phyloP scores from a whole-genome alignment of 306 rosid genomes.

The Acacia crassicarpa region DNA sequence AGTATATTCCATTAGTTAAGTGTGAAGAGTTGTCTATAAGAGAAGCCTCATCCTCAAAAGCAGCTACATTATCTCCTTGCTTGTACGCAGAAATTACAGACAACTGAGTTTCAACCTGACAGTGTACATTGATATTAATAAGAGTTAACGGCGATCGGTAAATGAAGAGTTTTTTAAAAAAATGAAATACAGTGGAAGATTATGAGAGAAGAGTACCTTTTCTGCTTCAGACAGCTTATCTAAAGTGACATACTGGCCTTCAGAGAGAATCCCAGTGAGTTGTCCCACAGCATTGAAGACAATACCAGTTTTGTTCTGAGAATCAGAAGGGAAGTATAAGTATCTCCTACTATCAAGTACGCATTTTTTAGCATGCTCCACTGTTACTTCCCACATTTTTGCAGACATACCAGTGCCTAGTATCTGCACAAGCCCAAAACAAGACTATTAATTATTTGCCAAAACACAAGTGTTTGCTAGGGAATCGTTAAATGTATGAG shows the following conservation, averaged over 20 bases:
- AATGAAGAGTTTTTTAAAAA: not conserved
- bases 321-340: slow-evolving; percentile 50
- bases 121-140: slow-evolving; percentile 26
- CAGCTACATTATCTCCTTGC: slow-evolving; percentile 51
- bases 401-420: slow-evolving; percentile 97
- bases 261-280: slow-evolving; percentile 70
- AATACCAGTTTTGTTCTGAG: slow-evolving; percentile 69
- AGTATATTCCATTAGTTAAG: slow-evolving; percentile 41
- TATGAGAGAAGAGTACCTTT: slow-evolving; percentile 59
- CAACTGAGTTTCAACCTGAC: slow-evolving; percentile 73
- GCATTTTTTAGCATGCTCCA: slow-evolving; percentile 94
- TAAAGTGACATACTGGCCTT: slow-evolving; percentile 57
- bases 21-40: slow-evolving; percentile 52
- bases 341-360: slow-evolving; percentile 50
- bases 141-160: slow-evolving; percentile 25
- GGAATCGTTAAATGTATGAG: not conserved
- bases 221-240: slow-evolving; percentile 82
- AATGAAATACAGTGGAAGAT: slow-evolving; percentile 20
- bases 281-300: slow-evolving; percentile 87
- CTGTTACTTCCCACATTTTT: slow-evolving; percentile 97
- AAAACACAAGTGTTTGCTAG: not conserved
- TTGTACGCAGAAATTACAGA: slow-evolving; percentile 63
- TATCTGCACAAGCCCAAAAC: slow-evolving; percentile 59
- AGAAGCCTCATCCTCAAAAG: slow-evolving; percentile 67
- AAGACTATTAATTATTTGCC: slow-evolving; percentile 26